These are phyloP conservation scores for Monascus ruber DNA, from an alignment of 2,329 filamentous ascomycete genomes.

Conservation along the genomic window DNA sequence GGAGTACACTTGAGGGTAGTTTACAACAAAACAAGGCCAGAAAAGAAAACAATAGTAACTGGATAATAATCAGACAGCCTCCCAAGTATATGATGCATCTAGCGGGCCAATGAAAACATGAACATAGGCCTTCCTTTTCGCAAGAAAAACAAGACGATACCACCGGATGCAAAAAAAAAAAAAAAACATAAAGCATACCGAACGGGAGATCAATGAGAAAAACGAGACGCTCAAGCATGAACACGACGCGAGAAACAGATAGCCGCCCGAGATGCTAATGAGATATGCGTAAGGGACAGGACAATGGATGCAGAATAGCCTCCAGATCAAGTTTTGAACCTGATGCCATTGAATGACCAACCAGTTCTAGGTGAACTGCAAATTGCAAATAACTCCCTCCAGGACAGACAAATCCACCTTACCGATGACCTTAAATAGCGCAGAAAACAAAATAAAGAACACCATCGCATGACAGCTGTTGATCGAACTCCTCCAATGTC, in stretches of 20 bases:
- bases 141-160: slow-evolving; percentile 1
- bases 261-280: slow-evolving; percentile 16
- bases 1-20: background rate
- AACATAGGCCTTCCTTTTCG: slow-evolving; percentile 2
- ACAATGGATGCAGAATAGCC: slow-evolving; percentile 2
- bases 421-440: too few relatives aligned
- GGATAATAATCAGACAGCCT: slow-evolving; percentile 29
- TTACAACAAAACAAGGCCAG: slow-evolving; percentile 1
- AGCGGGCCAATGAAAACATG: slow-evolving; percentile 7
- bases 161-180: background rate
- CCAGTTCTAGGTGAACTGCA: too few relatives aligned
- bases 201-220: background rate
- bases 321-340: too few relatives aligned
- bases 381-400: too few relatives aligned
- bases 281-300: slow-evolving; percentile 2
- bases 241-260: slow-evolving; percentile 10
- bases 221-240: background rate
- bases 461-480: too few relatives aligned
- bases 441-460: too few relatives aligned
- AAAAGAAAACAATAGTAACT: slow-evolving; percentile 4
- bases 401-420: too few relatives aligned
- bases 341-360: too few relatives aligned
- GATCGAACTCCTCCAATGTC: too few relatives aligned
- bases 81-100: slow-evolving; percentile 17
- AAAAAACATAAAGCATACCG: slow-evolving; percentile 2